Base-by-base conservation (phyloP, 805 yeast species). In the Barnettozyma sp. region DNA sequence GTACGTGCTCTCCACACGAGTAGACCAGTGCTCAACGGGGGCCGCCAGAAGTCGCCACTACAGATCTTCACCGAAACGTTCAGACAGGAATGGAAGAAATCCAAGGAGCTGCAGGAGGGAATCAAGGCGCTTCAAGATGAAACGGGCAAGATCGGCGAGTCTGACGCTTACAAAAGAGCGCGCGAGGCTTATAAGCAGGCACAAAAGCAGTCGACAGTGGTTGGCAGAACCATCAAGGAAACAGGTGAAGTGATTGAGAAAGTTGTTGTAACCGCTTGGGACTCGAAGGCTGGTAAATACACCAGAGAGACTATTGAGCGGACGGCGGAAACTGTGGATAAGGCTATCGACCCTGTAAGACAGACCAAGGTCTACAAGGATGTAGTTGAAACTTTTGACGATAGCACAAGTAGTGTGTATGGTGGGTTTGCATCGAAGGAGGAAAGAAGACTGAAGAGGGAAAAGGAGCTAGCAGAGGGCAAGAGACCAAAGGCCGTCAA, bases 51-150 rank as follows among this genome's bases (percentile, higher is more conserved):
- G 48, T 76, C 94, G 12, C 97, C 99, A 13, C 63, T 87, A 56
- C 87, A 86, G 58, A 95, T 92, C 38, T 92, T 92, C 59, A 76
- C 86, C 46, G 94, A 92, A 44, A 90, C 97, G 1, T 92, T 92
- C 66, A 80, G 73, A 55, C 69, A 71, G 40, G 99, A 92, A 63
- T 88, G 95, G 79, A 78, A 82, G 57, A 90, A 92, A 59, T 79
- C 87, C 34, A 72, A 73, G 54, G 97, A 92, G 58, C 71, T 92
- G 41, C 94, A 88, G 54, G 87, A 85, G 38, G 86, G 87, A 51
- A 86, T 92, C 55, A 92, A 90, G 61, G 94, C 95, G 12, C 70
- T 92, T 37, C 94, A 86, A 57, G 96, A 88, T 62, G 97, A 94
- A 48, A 85, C 97, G 4, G 97, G 95, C 26, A 77, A 87, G 50